A percentile compares a stretch with the other conserved stretches of the same genome.
phyloP scores from a whole-genome alignment of 331 rosid genomes.

The Malus hybrid region DNA sequence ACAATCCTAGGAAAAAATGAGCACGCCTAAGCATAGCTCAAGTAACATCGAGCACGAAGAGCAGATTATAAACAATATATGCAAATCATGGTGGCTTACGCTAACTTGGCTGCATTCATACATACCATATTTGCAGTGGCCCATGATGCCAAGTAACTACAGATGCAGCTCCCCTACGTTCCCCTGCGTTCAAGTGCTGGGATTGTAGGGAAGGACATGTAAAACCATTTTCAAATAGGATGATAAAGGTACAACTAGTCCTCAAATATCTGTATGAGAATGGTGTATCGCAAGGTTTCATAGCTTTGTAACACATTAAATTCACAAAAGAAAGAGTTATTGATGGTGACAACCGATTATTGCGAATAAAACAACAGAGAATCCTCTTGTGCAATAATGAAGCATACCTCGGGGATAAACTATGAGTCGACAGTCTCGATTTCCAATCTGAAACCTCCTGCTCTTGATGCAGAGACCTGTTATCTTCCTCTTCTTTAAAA shows the following conservation, averaged over 20 bases:
- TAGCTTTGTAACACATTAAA: slow-evolving; percentile 11
- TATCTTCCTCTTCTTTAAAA: slow-evolving; percentile 91
- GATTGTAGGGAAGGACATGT: slow-evolving; percentile 11
- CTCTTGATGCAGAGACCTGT: slow-evolving; percentile 98
- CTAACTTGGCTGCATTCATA: slow-evolving; percentile 26
- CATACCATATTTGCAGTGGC: slow-evolving; percentile 20
- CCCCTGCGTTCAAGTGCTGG: slow-evolving; percentile 21
- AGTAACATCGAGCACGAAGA: slow-evolving; percentile 20
- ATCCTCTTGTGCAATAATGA: slow-evolving; percentile 14
- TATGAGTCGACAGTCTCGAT: slow-evolving; percentile 93
- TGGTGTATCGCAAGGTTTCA: slow-evolving; percentile 20
- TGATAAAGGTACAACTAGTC: slow-evolving; percentile 23
- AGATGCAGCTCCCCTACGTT: slow-evolving; percentile 25
- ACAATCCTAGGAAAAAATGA: slow-evolving; percentile 3
- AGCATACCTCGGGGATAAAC: slow-evolving; percentile 96
- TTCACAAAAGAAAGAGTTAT: not conserved
- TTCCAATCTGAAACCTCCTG: slow-evolving; percentile 96
- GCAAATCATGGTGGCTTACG: slow-evolving; percentile 18
- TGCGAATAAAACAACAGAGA: not conserved
- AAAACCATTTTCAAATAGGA: slow-evolving; percentile 20
- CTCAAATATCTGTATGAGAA: slow-evolving; percentile 24
- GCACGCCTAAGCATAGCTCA: slow-evolving; percentile 7
- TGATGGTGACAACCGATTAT: slow-evolving; percentile 12
- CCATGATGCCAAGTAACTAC: slow-evolving; percentile 18
- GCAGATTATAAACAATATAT: slow-evolving; percentile 16